A percentile compares a stretch with the other conserved stretches of the same genome.
phyloP scores from a whole-genome alignment of 176 grass and related monocot species.

The Pontederia paniculata region DNA sequence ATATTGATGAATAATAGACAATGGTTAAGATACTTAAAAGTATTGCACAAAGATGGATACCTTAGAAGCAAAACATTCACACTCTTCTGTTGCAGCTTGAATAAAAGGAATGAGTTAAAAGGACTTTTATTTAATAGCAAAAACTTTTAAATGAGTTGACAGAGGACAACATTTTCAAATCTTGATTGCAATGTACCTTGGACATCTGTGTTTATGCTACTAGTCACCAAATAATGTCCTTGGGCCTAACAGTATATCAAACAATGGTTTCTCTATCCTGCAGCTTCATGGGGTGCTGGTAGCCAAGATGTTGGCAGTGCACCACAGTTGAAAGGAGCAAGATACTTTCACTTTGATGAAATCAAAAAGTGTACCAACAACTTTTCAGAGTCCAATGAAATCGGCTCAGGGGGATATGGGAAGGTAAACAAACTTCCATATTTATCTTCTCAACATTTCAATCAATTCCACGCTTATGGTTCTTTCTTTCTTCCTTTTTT shows the following conservation, averaged over 20 bases:
- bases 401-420: slow-evolving; percentile 67
- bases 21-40: not conserved
- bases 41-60: too few species aligned
- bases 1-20: slow-evolving; percentile 4
- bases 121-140: too few species aligned
- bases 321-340: slow-evolving; percentile 51
- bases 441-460: not conserved
- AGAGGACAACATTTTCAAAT: too few species aligned
- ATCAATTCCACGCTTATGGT: too few species aligned
- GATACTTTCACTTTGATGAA: slow-evolving; percentile 51
- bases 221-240: not conserved
- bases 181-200: too few species aligned
- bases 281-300: slow-evolving; percentile 51
- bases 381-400: slow-evolving; percentile 45
- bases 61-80: too few species aligned
- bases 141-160: too few species aligned
- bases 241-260: not conserved
- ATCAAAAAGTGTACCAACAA: slow-evolving; percentile 54
- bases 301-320: slow-evolving; percentile 30
- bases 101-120: too few species aligned
- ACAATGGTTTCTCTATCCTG: slow-evolving; percentile 4
- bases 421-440: slow-evolving; percentile 32
- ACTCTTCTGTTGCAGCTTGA: too few species aligned
- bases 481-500: not conserved
- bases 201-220: slow-evolving; percentile 9